Evolutionary conservation across 352 stramenopile species (phyloP), one percentile per base, ranked within the genome.

Genomic region (Phytopythium boreale): DNA sequence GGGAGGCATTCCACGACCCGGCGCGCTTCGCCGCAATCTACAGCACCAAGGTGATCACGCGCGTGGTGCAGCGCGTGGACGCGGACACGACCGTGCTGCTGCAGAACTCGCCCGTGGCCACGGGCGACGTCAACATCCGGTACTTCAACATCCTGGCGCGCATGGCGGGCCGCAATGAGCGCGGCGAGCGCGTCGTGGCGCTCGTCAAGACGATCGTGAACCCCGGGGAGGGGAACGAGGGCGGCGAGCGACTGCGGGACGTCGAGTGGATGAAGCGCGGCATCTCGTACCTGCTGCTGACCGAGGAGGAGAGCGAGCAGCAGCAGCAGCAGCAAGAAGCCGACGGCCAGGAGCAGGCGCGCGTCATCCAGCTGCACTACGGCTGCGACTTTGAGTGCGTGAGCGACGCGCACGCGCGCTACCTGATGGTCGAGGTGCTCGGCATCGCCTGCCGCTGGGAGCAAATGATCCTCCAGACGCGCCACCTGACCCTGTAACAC

Each of bases 211-310:
- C 72, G 11, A 80, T 80, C 59, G 60, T 80, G 44, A 80, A 67
- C 24, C 72, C 72, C 27, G 70, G 39, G 12, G 70, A 74, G 24
- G 67, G 70, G 22, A 53, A 69, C 20, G 63, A 64, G 22, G 51
- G 47, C 19, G 39, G 49, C 34, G 55, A 50, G 22, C 73, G 70
- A 10, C 57, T 77, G 7, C 64, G 63, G n/a, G 70, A 78, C 62
- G 69, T 80, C 50, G 73, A 80, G 58, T 80, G 73, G 73, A 80
- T 80, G 73, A 76, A 76, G 61, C 73, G 70, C 29, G 73, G 73
- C 39, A 74, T 80, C 31, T 80, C 73, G 27, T 80, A 78, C 68
- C 61, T 80, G 53, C 50, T 80, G 44, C 60, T 80, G 47, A 78
- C 68, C 0, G 70, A 80, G 59, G 70, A 69, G 37, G 19, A 43